Evolutionary conservation across 2,329 filamentous ascomycete species (phyloP), one percentile per base, ranked within the genome.

Genomic region (Epichloe aotearoae): DNA sequence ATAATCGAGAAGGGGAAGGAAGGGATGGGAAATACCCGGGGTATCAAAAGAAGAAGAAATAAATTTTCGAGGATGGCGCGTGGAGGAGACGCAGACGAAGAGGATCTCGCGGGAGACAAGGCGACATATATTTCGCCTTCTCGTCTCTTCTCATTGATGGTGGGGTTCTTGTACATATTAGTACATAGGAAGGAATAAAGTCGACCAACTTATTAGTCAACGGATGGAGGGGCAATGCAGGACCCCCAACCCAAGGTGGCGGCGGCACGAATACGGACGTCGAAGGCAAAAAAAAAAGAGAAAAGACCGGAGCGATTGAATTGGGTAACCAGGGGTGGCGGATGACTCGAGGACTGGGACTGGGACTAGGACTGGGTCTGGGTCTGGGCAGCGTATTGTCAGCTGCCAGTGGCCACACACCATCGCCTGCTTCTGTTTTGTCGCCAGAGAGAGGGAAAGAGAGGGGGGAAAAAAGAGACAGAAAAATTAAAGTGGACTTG

Each of bases 191-290:
- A n/a, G n/a, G 23, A 26, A 30, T 30, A 11, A 4, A 30, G 30
- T 30, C 1, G 30, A 30, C 30, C 4, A 39, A n/a, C 23, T 26
- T 26, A 8, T 26, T 26, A 2, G 23, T 17, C 39, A 19, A 33
- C 8, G 20, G 40, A 47, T 48, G 50, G 50, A 49, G 46, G 50
- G 46, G 50, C 37, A 49, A 19, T 17, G 14, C 12, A 44, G 33
- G 17, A 41, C 44, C 49, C 42, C 37, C 43, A 41, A 17, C 42
- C 37, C 43, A 41, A 17, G 20, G 46, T 48, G 36, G 46, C 15
- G 38, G 37, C n/a, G 17, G 44, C 14, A 8, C 20, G 46, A n/a
- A n/a, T n/a, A n/a, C n/a, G n/a, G n/a, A n/a, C n/a, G n/a, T n/a
- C n/a, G n/a, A n/a, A 34, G 15, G 46, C 7, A 6, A 8, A 26